Conservation (phyloP, 2,329 filamentous ascomycete species). For the Colletotrichum euphorbiae region DNA sequence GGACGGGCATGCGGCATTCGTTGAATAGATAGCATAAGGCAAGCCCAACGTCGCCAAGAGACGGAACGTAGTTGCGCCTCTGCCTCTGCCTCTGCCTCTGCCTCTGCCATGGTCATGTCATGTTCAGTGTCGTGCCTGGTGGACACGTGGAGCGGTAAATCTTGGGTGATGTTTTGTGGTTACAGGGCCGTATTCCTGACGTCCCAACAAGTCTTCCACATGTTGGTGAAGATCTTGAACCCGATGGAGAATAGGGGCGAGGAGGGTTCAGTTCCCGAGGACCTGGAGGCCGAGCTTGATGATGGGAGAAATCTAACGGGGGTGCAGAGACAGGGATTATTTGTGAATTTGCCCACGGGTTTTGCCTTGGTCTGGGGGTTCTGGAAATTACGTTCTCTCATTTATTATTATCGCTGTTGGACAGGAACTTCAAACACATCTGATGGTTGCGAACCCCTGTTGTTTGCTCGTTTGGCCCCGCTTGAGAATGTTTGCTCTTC, state of each 20-base stretch:
- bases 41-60: not conserved
- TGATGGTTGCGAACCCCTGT: not conserved
- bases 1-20: not conserved
- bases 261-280: not conserved
- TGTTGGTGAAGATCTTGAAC: conserved; percentile 13
- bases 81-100: too few species aligned
- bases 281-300: not conserved
- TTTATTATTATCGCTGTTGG: not conserved
- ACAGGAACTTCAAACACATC: too few species aligned
- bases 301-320: not conserved
- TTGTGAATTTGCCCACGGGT: not conserved
- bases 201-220: not conserved
- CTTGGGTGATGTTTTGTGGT: not conserved
- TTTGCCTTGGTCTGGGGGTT: not conserved
- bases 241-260: conserved; percentile 8
- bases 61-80: not conserved
- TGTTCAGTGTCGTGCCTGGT: not conserved
- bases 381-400: not conserved
- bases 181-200: not conserved
- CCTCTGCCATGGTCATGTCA: not conserved
- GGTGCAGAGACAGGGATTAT: not conserved
- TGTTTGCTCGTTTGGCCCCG: conserved; percentile 16
- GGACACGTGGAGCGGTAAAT: not conserved
- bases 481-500: conserved; percentile 7
- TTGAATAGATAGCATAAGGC: not conserved